These are phyloP conservation scores for Trichophyton verrucosum DNA, from an alignment of 2,329 filamentous ascomycete genomes.

Conservation along the genomic window DNA sequence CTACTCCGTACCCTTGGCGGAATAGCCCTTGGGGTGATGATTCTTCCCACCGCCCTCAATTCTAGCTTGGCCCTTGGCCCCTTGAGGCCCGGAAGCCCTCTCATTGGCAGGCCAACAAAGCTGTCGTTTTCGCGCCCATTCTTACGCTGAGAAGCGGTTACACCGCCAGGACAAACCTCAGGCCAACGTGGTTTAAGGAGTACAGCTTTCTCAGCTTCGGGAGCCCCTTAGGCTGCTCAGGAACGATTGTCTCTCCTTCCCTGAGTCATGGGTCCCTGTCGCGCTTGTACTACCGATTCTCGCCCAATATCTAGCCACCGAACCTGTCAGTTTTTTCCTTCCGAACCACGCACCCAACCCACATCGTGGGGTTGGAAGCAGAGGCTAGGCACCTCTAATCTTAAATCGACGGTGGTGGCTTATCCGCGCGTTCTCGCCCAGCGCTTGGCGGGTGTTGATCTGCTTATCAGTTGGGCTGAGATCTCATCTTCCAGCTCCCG, in stretches of 20 bases:
- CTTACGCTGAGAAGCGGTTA: neutral
- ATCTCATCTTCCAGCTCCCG: neutral
- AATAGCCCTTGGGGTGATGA: neutral
- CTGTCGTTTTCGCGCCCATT: neutral
- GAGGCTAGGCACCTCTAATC: neutral
- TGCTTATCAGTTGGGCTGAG: constrained; percentile 2
- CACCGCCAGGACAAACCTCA: constrained; percentile 1
- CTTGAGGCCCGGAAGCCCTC: neutral
- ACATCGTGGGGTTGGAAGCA: neutral
- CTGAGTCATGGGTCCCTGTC: neutral
- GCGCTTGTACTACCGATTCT: neutral
- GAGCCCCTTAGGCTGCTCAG: no score
- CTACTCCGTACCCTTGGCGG: neutral
- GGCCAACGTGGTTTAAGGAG: neutral
- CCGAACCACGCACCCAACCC: neutral
- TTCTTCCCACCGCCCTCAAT: neutral
- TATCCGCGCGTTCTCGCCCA: neutral
- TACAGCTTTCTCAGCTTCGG: neutral
- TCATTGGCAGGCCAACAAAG: neutral
- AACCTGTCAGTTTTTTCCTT: neutral
- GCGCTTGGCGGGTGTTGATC: constrained; percentile 2
- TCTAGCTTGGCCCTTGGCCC: neutral
- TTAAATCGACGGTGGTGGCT: neutral
- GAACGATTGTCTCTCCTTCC: neutral
- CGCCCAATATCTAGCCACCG: neutral